These are phyloP conservation scores for Sphaerulina populicola DNA, from an alignment of 2,329 filamentous ascomycete species.

Conservation along the genomic window DNA sequence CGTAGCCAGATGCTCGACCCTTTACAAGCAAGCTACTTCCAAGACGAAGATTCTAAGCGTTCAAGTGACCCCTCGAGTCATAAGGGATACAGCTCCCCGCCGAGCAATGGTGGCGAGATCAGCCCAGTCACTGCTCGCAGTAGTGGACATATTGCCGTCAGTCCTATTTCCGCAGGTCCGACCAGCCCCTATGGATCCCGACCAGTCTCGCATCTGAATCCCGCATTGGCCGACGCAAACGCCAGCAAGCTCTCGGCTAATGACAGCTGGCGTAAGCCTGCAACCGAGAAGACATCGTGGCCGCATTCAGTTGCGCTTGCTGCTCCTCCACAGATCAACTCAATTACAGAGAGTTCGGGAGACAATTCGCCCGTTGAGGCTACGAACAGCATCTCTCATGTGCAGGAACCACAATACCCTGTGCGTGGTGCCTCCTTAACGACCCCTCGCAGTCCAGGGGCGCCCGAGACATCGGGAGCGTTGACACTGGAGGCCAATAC, in stretches of 20 bases:
- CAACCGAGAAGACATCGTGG: conserved; percentile 7
- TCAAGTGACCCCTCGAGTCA: conserved; percentile 24
- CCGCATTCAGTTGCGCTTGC: conserved; percentile 15
- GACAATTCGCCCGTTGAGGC: conserved; percentile 16
- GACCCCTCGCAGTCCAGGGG: not conserved
- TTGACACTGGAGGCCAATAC: not conserved
- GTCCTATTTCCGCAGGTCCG: conserved; percentile 15
- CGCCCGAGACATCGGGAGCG: not conserved
- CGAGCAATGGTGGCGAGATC: conserved; percentile 18
- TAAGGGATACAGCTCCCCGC: conserved; percentile 14
- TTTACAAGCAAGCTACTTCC: conserved; percentile 22
- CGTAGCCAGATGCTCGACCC: conserved; percentile 30
- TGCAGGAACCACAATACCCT: conserved; percentile 9
- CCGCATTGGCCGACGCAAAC: conserved; percentile 5
- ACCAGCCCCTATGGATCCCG: conserved; percentile 13
- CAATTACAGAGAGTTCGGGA: conserved; percentile 15
- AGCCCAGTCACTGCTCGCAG: conserved; percentile 23
- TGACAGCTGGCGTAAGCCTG: not conserved
- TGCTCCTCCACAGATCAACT: conserved; percentile 16
- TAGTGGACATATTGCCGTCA: conserved; percentile 8
- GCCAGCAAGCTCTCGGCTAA: conserved; percentile 4
- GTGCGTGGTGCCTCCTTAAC: conserved; percentile 9
- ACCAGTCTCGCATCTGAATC: conserved; percentile 17
- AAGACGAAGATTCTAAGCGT: conserved; percentile 23
- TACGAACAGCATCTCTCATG: not conserved